Percentiles rank a stretch among this genome's conserved stretches.
Conservation (phyloP, 805 yeast species). For the Suhomyces sp. region DNA sequence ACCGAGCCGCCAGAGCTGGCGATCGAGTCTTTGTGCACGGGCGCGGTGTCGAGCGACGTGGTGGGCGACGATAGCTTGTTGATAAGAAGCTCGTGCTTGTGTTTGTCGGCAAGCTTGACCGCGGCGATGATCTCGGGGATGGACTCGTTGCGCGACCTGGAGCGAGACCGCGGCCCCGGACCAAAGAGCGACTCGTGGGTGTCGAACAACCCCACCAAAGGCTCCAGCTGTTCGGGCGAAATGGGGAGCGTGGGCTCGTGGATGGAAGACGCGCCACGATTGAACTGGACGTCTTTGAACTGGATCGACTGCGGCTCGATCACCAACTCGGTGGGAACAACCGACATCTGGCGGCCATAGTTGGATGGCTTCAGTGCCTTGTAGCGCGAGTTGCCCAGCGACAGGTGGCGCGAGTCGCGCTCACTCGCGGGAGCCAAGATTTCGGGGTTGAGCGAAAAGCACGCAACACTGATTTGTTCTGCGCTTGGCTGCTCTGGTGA, state of each 20-base stretch:
- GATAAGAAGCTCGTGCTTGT: slow-evolving; percentile 12
- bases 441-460: slow-evolving; percentile 19
- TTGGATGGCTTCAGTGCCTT: slow-evolving; percentile 4
- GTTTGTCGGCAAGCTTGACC: slow-evolving; percentile 11
- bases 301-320: slow-evolving; percentile 12
- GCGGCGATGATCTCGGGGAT: slow-evolving; percentile 1
- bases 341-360: slow-evolving; percentile 24
- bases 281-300: slow-evolving; percentile 26
- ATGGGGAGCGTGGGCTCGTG: background rate
- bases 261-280: background rate
- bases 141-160: background rate
- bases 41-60: slow-evolving; percentile 20
- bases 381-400: background rate
- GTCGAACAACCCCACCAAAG: slow-evolving; percentile 24
- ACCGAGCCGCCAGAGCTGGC: slow-evolving; percentile 1
- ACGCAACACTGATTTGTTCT: slow-evolving; percentile 17
- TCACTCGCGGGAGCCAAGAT: slow-evolving; percentile 14
- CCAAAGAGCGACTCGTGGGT: slow-evolving; percentile 32
- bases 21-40: slow-evolving; percentile 14
- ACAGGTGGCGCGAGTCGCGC: background rate
- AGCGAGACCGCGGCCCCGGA: slow-evolving; percentile 12
- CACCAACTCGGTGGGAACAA: slow-evolving; percentile 26
- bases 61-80: slow-evolving; percentile 18
- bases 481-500: slow-evolving; percentile 9
- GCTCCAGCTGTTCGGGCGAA: slow-evolving; percentile 4